phyloP scores from a whole-genome alignment of 495 filamentous ascomycete genomes.

The Aspergillus hancockii region DNA sequence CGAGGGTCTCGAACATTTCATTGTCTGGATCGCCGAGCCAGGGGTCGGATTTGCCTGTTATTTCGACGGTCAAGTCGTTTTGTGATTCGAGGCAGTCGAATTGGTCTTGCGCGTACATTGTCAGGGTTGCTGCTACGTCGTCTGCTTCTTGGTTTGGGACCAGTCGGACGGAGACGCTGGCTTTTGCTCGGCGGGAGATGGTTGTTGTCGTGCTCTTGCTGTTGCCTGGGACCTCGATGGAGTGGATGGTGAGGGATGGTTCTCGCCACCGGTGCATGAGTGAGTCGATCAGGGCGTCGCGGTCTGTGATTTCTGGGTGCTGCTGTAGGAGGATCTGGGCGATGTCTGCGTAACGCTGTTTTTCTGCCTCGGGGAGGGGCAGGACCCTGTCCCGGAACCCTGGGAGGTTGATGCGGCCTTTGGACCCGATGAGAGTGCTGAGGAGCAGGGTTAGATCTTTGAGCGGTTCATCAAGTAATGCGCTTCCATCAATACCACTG shows the following conservation, averaged over 20 bases:
- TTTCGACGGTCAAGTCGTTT: conserved; percentile 78
- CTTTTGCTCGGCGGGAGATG: conserved; percentile 83
- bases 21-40: conserved; percentile 94
- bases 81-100: conserved; percentile 73
- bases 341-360: conserved; percentile 81
- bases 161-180: conserved; percentile 83
- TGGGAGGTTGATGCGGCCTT: conserved; percentile 59
- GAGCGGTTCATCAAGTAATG: conserved; percentile 81
- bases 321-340: conserved; percentile 69
- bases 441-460: conserved; percentile 86
- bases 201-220: conserved; percentile 70
- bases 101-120: conserved; percentile 64
- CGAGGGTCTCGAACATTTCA: conserved; percentile 85
- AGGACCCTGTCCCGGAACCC: conserved; percentile 86
- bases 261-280: conserved; percentile 96
- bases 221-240: conserved; percentile 70
- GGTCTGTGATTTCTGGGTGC: conserved; percentile 66
- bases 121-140: conserved; percentile 66
- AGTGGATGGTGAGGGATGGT: conserved; percentile 89
- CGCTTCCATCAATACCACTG: conserved; percentile 91
- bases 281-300: conserved; percentile 68
- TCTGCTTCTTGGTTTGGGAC: conserved; percentile 88
- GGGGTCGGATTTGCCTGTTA: conserved; percentile 91
- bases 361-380: conserved; percentile 72
- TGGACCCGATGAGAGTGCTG: conserved; percentile 69